Percentiles rank a stretch among this genome's conserved stretches.
These are phyloP conservation scores for Fusarium sp. DNA, from an alignment of 2,329 filamentous ascomycete species.

Conservation along the genomic window DNA sequence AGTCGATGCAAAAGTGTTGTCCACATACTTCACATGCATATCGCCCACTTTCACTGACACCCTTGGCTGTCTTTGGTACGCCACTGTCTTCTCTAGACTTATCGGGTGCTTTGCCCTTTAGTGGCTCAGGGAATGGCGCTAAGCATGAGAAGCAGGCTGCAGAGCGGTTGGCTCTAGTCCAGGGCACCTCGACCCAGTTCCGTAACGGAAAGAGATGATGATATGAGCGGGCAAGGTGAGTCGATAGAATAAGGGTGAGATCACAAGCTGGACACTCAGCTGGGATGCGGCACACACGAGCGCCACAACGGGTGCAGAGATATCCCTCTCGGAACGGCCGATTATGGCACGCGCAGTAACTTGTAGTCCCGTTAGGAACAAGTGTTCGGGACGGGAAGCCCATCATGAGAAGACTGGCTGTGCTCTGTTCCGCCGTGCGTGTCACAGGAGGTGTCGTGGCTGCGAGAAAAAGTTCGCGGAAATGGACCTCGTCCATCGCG, in stretches of 20 bases:
- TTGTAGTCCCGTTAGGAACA: slow-evolving; percentile 70
- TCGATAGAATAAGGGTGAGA: slow-evolving; percentile 92
- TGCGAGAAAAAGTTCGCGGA: slow-evolving; percentile 86
- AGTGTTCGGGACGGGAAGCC: slow-evolving; percentile 91
- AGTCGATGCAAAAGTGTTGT: slow-evolving; percentile 97
- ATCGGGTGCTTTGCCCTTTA: slow-evolving; percentile 33
- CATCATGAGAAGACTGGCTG: slow-evolving; percentile 88
- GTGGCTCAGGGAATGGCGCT: slow-evolving; percentile 70
- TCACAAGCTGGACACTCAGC: slow-evolving; percentile 92
- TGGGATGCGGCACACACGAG: slow-evolving; percentile 89
- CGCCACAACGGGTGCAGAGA: slow-evolving; percentile 85
- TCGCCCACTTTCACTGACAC: slow-evolving; percentile 83
- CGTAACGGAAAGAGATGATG: slow-evolving; percentile 90
- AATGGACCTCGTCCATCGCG: slow-evolving; percentile 79
- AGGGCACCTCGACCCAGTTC: slow-evolving; percentile 91
- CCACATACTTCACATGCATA: slow-evolving; percentile 91
- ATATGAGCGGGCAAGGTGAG: slow-evolving; percentile 90
- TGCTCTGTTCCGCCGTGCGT: slow-evolving; percentile 67
- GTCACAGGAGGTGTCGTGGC: slow-evolving; percentile 90
- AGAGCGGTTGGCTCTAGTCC: slow-evolving; percentile 73
- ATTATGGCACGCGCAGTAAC: slow-evolving; percentile 91
- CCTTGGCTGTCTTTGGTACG: slow-evolving; percentile 55
- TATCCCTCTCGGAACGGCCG: slow-evolving; percentile 86
- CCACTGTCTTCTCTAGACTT: slow-evolving; percentile 36
- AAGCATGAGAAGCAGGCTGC: slow-evolving; percentile 82